Evolutionary conservation across 495 filamentous ascomycete species (phyloP), one percentile per base, ranked within the genome.

Genomic region (Lichenothelia convexa): DNA sequence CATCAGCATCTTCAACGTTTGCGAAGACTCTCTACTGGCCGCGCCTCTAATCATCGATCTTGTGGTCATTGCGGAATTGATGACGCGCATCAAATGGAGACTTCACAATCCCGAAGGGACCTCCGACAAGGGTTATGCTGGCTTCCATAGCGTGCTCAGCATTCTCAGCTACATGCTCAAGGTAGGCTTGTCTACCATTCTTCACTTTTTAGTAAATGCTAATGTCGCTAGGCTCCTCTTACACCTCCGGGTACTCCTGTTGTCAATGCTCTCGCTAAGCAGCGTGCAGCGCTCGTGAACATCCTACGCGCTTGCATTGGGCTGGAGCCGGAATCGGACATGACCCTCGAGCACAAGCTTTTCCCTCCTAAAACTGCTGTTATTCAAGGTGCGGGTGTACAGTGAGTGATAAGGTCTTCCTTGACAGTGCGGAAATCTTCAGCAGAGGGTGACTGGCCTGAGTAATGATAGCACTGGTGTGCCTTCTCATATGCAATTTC

Each of bases 111-210:
- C 45, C 46, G 24, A 29, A 1, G 24, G 24, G 24, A 29, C 62
- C 61, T 38, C 62, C n/a, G 44, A 49, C 9, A 41, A 73, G 47
- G 80, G 83, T 17, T 97, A 75, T 69, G 80, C 80, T 64, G 73
- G 74, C 47, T 97, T 97, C 72, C 91, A 97, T 65, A 84, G 76
- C 58, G 91, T 99, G 20, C 80, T 99, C 24, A 93, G 85, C 66
- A 73, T 99, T 35, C 75, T 99, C 45, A 91, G 81, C 68, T 99
- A 93, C 69, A 97, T 99, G 89, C 74, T 99, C 48, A 99, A 97
- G 77, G 64, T 65, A 53, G 15, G 49, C 2, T 21, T 12, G 22
- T 27, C 19, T 21, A 16, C 23, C 23, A 16, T 26, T 12, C 21
- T n/a, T 21, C 21, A 9, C 2, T 27, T 15, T 17, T 20, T 13